Percentiles rank a stretch among this genome's conserved stretches.
Evolutionary conservation across 805 yeast species (phyloP).

Genomic region (Metschnikowia lochheadii): DNA sequence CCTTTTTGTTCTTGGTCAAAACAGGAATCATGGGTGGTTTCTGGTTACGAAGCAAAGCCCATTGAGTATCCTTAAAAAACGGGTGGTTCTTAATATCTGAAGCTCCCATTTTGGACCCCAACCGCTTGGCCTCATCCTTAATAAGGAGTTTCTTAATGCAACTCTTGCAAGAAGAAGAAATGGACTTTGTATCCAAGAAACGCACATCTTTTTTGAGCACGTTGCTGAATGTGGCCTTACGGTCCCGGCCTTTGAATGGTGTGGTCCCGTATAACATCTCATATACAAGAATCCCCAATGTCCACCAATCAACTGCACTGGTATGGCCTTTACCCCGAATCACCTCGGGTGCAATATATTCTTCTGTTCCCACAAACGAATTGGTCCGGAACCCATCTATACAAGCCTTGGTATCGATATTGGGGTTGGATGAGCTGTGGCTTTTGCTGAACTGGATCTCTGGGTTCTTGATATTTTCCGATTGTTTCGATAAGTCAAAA

Average conservation of each 20-base stretch:
- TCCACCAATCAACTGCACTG: constrained; percentile 99
- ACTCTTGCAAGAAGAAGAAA: constrained; percentile 73
- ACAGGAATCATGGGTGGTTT: constrained; percentile 96
- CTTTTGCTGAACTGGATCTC: constrained; percentile 46
- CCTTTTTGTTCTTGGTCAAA: constrained; percentile 37
- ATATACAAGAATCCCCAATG: constrained; percentile 84
- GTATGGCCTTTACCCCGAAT: constrained; percentile 97
- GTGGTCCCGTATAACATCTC: constrained; percentile 97
- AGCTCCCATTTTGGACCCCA: constrained; percentile 93
- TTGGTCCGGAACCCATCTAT: constrained; percentile 95
- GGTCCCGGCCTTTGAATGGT: constrained; percentile 88
- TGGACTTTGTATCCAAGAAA: constrained; percentile 64
- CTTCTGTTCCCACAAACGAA: constrained; percentile 98
- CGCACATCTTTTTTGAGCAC: constrained; percentile 78
- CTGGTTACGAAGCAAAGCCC: constrained; percentile 92
- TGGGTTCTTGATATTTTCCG: constrained; percentile 73
- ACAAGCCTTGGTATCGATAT: constrained; percentile 89
- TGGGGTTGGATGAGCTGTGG: constrained; percentile 46
- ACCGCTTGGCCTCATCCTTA: constrained; percentile 82
- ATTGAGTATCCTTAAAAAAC: constrained; percentile 85
- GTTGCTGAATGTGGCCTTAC: constrained; percentile 87
- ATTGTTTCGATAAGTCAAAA: constrained; percentile 90
- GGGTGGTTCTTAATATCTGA: constrained; percentile 89
- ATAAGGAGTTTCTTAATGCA: constrained; percentile 76
- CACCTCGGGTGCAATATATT: constrained; percentile 97